Evolutionary conservation across 2,329 filamentous ascomycete species (phyloP).

Genomic region (Metarhizium sp.): DNA sequence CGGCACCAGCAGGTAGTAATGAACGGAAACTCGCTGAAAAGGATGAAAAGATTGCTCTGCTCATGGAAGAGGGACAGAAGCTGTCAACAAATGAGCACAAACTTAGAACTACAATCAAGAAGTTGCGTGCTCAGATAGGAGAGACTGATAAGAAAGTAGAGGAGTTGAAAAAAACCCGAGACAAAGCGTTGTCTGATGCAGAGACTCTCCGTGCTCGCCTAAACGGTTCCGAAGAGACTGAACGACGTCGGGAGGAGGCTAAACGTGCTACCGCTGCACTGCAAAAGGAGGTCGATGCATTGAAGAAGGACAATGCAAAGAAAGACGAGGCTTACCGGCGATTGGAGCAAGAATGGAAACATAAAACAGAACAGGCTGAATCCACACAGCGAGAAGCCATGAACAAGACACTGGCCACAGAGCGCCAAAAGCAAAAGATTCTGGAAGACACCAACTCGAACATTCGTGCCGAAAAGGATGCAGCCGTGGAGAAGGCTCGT

Average conservation of each 20-base stretch:
- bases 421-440: constrained; percentile 46
- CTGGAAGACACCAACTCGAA: constrained; percentile 51
- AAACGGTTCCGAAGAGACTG: constrained; percentile 40
- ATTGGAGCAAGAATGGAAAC: constrained; percentile 59
- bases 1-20: constrained; percentile 51
- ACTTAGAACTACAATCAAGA: constrained; percentile 74
- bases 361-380: constrained; percentile 55
- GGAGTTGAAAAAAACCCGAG: constrained; percentile 48
- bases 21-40: constrained; percentile 82
- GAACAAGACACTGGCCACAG: constrained; percentile 57
- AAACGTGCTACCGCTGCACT: constrained; percentile 44
- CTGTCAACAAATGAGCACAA: constrained; percentile 81
- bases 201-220: constrained; percentile 36
- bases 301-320: constrained; percentile 43
- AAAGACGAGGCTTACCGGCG: constrained; percentile 58
- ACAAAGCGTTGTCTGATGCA: constrained; percentile 46
- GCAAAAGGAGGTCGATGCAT: constrained; percentile 24
- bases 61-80: constrained; percentile 89
- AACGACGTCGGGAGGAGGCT: constrained; percentile 43
- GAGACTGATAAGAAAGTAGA: constrained; percentile 57
- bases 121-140: constrained; percentile 56
- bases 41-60: constrained; percentile 77
- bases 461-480: constrained; percentile 69
- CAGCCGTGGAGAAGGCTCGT: constrained; percentile 60
- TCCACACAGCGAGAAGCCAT: constrained; percentile 57